phyloP scores from a whole-genome alignment of 2,329 filamentous ascomycete genomes.

The Verticillium zaregamsianum region DNA sequence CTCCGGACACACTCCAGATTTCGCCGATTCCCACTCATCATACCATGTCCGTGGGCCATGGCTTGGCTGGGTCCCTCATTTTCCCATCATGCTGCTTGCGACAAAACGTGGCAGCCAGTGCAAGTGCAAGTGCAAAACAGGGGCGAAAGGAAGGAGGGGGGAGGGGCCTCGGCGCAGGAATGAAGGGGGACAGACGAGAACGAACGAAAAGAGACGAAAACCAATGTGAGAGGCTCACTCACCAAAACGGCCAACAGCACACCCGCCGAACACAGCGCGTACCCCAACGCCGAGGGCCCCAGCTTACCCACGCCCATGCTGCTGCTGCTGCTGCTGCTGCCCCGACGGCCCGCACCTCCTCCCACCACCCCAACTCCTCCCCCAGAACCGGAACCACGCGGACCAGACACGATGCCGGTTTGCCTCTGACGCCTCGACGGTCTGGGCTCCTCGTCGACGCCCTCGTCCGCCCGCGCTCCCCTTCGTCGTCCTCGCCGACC shows the following conservation, averaged over 20 bases:
- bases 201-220: not conserved
- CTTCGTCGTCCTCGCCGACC: not conserved
- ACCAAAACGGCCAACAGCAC: not conserved
- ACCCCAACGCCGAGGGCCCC: not conserved
- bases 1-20: not conserved
- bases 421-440: not conserved
- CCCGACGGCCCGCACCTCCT: not conserved
- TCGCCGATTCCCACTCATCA: not conserved
- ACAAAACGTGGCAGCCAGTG: not conserved
- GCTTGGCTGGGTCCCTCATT: not conserved
- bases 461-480: not conserved
- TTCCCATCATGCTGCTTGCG: not conserved
- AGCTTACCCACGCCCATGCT: not conserved
- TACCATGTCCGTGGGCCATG: not conserved
- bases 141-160: not conserved
- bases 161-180: not conserved
- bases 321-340: not conserved
- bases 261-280: not conserved
- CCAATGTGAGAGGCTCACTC: not conserved
- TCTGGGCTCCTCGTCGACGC: not conserved
- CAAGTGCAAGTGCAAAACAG: not conserved
- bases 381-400: not conserved
- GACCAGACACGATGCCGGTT: not conserved
- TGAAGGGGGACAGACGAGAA: not conserved
- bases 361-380: not conserved